These are phyloP conservation scores for Fusarium beomiforme DNA, from an alignment of 2,329 filamentous ascomycete genomes.

Conservation along the genomic window DNA sequence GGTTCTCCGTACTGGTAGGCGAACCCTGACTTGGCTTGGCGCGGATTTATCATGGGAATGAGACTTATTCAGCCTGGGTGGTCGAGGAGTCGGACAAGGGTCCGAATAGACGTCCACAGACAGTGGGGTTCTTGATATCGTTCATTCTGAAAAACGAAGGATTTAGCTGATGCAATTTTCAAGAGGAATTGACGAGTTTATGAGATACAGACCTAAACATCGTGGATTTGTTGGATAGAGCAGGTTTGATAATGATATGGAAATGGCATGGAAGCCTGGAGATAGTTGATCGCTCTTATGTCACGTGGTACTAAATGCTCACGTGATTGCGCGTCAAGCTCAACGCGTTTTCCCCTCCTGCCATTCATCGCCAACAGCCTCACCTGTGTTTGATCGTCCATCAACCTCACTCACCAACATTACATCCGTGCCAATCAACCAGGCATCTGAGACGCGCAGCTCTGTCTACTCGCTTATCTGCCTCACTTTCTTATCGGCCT, in stretches of 20 bases:
- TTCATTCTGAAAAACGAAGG: not conserved
- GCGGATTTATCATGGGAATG: conserved; percentile 32
- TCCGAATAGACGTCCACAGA: not conserved
- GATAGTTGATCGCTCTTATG: too few species aligned
- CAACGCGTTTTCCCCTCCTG: conserved; percentile 30
- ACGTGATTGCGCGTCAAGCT: conserved; percentile 37
- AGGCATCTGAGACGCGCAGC: not conserved
- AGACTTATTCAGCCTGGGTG: not conserved
- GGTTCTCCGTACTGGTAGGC: not conserved
- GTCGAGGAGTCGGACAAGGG: conserved; percentile 11
- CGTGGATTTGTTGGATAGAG: too few species aligned
- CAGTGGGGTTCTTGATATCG: not conserved
- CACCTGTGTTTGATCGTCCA: not conserved
- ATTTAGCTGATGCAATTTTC: not conserved
- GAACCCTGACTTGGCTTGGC: conserved; percentile 11
- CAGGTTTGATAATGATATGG: too few species aligned
- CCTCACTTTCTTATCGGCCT: not conserved
- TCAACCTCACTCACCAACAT: not conserved
- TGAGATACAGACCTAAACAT: not conserved
- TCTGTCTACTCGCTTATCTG: fast-evolving
- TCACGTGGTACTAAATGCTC: too few species aligned
- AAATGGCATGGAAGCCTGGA: too few species aligned
- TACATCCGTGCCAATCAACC: not conserved
- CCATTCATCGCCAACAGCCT: conserved; percentile 21
- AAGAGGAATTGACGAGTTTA: not conserved